Percentiles rank a stretch among this genome's conserved stretches.
Evolutionary conservation across 768 basidiomycete species (phyloP).

Genomic region (Hebeloma cylindrosporum): DNA sequence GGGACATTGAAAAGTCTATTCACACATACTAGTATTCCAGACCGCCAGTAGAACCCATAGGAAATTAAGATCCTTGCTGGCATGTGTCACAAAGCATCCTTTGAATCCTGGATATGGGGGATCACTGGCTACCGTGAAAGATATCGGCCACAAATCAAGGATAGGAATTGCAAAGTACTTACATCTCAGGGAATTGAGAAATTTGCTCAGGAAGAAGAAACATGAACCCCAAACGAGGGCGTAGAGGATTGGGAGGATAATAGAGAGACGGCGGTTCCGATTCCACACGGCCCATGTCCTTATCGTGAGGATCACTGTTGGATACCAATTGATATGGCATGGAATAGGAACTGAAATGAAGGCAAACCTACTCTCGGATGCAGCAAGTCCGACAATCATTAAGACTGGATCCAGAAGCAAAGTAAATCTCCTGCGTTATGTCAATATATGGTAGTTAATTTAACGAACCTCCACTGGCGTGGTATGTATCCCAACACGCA

Average conservation of each 20-base stretch:
- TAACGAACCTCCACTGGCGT: slow-evolving; percentile 11
- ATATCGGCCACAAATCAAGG: not conserved
- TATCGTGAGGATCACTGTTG: slow-evolving; percentile 10
- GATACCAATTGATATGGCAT: not conserved
- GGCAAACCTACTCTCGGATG: slow-evolving; percentile 11
- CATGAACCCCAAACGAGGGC: slow-evolving; percentile 2
- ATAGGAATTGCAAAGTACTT: not conserved
- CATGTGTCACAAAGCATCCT: slow-evolving; percentile 9
- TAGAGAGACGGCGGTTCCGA: slow-evolving; percentile 1
- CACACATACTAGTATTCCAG: slow-evolving; percentile 14
- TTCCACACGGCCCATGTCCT: slow-evolving; percentile 17
- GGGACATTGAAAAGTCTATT: not conserved
- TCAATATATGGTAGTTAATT: not conserved
- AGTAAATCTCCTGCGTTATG: not conserved
- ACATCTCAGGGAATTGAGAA: slow-evolving; percentile 10
- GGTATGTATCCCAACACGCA: slow-evolving; percentile 4
- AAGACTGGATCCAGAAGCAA: slow-evolving; percentile 6
- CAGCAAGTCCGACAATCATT: slow-evolving; percentile 5
- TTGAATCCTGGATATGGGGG: slow-evolving; percentile 3
- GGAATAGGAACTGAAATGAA: too few species aligned
- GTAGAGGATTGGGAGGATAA: slow-evolving; percentile 1
- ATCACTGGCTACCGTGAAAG: not conserved
- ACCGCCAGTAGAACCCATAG: slow-evolving; percentile 9
- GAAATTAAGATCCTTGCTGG: not conserved
- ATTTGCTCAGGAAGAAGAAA: slow-evolving; percentile 2